Evolutionary conservation across 2,329 filamentous ascomycete genomes (phyloP).

Genomic region (Pseudocercospora eumusae): DNA sequence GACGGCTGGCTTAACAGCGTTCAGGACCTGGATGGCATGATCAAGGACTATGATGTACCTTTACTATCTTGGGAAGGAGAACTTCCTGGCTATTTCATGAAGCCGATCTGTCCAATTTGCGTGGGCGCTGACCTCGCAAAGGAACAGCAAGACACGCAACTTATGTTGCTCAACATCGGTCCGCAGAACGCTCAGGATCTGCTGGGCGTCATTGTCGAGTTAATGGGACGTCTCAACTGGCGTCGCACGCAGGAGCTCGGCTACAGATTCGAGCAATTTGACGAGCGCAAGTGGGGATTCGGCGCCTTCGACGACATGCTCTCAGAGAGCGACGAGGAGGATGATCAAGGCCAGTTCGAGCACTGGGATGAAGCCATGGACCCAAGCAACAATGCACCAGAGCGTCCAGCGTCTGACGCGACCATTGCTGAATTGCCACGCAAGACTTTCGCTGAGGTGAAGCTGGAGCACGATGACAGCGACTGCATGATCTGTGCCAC

Average conservation of each 20-base stretch:
- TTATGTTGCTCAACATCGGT: conserved; percentile 14
- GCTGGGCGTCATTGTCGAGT: conserved; percentile 23
- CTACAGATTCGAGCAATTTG: conserved; percentile 32
- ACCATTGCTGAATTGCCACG: conserved; percentile 28
- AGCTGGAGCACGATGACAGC: conserved; percentile 12
- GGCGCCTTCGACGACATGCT: conserved; percentile 32
- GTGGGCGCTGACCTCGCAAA: conserved; percentile 29
- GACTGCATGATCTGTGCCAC: conserved; percentile 22
- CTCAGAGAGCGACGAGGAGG: conserved; percentile 19
- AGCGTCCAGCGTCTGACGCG: conserved; percentile 24
- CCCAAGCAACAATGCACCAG: conserved; percentile 22
- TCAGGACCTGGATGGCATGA: conserved; percentile 20
- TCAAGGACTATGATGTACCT: conserved; percentile 28
- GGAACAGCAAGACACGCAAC: conserved; percentile 31
- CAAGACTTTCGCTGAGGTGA: conserved; percentile 19
- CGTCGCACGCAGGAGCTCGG: conserved; percentile 24
- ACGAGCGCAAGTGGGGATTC: conserved; percentile 35
- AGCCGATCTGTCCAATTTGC: conserved; percentile 34
- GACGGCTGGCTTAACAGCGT: conserved; percentile 29
- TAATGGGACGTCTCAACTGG: conserved; percentile 20
- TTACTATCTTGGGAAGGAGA: conserved; percentile 14
- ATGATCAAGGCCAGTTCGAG: conserved; percentile 26
- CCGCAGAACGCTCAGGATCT: conserved; percentile 7
- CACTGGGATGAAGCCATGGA: conserved; percentile 32
- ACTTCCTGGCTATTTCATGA: conserved; percentile 19